Evolutionary conservation across 192 early-diverging fungal species (phyloP), one percentile per base, ranked within the genome.

Genomic region (Dissophora globulifera): DNA sequence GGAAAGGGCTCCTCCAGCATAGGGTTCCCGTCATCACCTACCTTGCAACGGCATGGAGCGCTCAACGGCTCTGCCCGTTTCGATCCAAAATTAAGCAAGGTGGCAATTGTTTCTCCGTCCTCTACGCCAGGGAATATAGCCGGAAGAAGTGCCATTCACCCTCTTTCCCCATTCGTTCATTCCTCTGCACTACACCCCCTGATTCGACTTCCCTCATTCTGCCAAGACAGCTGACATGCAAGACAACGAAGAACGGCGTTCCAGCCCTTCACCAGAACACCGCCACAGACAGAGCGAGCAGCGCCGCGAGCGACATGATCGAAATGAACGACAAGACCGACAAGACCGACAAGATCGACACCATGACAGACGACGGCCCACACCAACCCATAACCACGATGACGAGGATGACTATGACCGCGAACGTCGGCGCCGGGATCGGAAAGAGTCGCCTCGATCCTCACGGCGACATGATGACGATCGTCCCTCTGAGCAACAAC

Each of bases 201-300:
- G 6, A 22, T 19, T 33, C 31, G 0, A 16, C 45, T 49, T 61
- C 46, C 38, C 25, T 50, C 32, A 32, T 38, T 27, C n/a, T 6
- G 10, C 7, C 13, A 4, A 42, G 23, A 59, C 27, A 19, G 13
- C 43, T 47, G 4, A 5, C 1, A 59, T 59, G 58, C 43, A 59
- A 32, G 30, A 15, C 45, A 5, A 48, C 4, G 35, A 48, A 47
- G 46, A 48, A 27, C 50, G 53, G 27, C 17, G 12, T 8, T 10
- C 45, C 15, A 29, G 49, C 22, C 29, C 50, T 16, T 45, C 50
- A 3, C 38, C 51, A 42, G 61, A 63, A 30, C 61, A 32, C n/a
- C 61, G 50, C 50, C 50, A 42, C 19, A 38, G 46, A 11, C 48
- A n/a, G 6, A 42, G 20, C 22, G 50, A 63, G 7, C 49, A 53